Percentiles rank a stretch among this genome's conserved stretches.
Evolutionary conservation across 495 filamentous ascomycete genomes (phyloP).

Genomic region (Thermochaetoides thermophila): DNA sequence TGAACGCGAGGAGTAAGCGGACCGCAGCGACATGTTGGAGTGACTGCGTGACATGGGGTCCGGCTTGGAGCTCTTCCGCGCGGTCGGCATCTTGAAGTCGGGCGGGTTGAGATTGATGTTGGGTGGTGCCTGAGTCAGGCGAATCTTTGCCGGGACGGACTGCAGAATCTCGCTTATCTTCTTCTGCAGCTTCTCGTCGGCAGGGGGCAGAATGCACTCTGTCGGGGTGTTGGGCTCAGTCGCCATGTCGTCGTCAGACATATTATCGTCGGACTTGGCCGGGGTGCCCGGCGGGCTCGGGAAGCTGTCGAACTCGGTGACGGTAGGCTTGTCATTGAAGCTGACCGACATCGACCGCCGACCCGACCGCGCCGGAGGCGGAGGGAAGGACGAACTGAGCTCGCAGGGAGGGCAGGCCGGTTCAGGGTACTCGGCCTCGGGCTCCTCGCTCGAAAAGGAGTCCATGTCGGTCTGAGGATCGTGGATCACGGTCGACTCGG

Average conservation of each 20-base stretch:
- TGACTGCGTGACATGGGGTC: constrained; percentile 26
- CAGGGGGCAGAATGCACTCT: constrained; percentile 19
- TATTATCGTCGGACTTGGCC: constrained; percentile 6
- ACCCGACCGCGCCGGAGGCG: too few relatives aligned
- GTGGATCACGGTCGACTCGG: constrained; percentile 25
- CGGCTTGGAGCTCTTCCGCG: constrained; percentile 19
- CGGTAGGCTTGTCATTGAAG: constrained; percentile 27
- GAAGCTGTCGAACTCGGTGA: constrained; percentile 20
- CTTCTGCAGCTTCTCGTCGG: constrained; percentile 59
- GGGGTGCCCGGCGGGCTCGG: constrained; percentile 16
- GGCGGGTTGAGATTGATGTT: constrained; percentile 32
- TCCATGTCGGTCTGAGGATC: constrained; percentile 14
- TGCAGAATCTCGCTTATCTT: constrained; percentile 76
- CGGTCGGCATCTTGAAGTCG: constrained; percentile 27
- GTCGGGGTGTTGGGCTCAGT: constrained; percentile 23
- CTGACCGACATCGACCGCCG: constrained; percentile 27
- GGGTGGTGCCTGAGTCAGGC: constrained; percentile 43
- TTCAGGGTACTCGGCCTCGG: constrained; percentile 23
- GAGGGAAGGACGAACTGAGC: constrained; percentile 20
- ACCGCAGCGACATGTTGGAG: constrained; percentile 26
- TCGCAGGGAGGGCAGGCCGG: constrained; percentile 19
- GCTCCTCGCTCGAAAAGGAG: constrained; percentile 18
- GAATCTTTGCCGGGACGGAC: constrained; percentile 65
- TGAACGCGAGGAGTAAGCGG: constrained; percentile 33
- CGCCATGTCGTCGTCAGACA: constrained; percentile 18